Base-by-base conservation (phyloP, 805 yeast genomes). In the Debaryomyces maramus region DNA sequence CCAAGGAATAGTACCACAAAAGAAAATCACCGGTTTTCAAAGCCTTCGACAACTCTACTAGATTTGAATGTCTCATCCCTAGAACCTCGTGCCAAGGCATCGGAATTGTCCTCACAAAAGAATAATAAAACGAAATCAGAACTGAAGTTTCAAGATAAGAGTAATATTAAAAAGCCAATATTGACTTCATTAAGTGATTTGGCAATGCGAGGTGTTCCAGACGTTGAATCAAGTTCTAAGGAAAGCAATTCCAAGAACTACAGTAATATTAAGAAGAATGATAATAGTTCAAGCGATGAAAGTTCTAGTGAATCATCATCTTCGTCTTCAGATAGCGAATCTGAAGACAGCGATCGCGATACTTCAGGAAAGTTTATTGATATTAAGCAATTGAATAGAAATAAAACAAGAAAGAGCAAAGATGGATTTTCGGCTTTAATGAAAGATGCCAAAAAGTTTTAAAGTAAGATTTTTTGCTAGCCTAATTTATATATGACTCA, bases 181-280 rank as follows among this genome's bases (percentile, higher is more conserved):
- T 67, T 79, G 39, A 49, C 58, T 13, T 76, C 85, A 0, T 59
- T 83, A 22, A 73, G 78, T 3, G 85, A 82, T 44, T 62, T 83
- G 43, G 81, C 74, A 4, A 69, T 73, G n/a, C 67, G 82, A 38
- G 88, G 87, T 3, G 72, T 83, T 9, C 89, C 89, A 2, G 85
- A 78, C 15, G 87, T 83, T 0, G 36, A 33, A 33, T 33, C 36
- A 6, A 33, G 14, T n/a, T 29, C 20, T 18, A 29, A 4, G 18
- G 16, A 14, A 40, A 86, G 81, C 32, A 13, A 32, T 11, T 27
- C 2, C 3, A 21, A 13, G 14, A 14, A 16, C 8, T 13, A n/a
- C 7, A 30, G 20, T 27, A 28, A 34, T 3, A 15, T 11, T 23
- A 31, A 38, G 11, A 18, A 20, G 9, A 23, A 14, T 17, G 44